Evolutionary conservation across 352 stramenopile genomes (phyloP), one percentile per base, ranked within the genome.

Genomic region (Phytophthora hibernalis): DNA sequence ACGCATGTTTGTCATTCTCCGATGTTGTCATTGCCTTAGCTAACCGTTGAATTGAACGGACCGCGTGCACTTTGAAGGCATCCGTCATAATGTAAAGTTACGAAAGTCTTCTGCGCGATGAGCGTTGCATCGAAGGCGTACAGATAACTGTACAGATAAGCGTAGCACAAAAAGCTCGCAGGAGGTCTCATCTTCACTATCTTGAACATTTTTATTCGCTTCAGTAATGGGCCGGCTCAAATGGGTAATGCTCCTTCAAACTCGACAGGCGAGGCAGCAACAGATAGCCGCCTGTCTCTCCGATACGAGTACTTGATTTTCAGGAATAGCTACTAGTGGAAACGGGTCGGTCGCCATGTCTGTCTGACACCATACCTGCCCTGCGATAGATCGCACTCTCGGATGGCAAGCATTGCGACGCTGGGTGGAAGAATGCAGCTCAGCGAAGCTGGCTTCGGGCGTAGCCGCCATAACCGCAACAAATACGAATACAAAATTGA

Each of bases 61-160:
- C 68, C 8, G 77, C 77, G 16, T 77, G 77, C 20, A 77, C 64
- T 43, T 81, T 65, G 44, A 88, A 80, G 5, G 70, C 74, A 26
- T 74, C 71, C n/a, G 71, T 54, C 40, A 88, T 50, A 16, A 81
- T 24, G 38, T 60, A 31, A 13, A 77, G 44, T 79, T 68, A 15
- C 75, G 58, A 16, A 88, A 74, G 28, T 85, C 72, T 18, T 63
- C 68, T 26, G 68, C 55, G 16, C 48, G 68, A 43, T 70, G 49
- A 8, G 72, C 80, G 30, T 69, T 68, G 72, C 74, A 88, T 22
- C 61, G 68, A 22, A 82, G 53, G 15, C 42, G n/a, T n/a, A 56
- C 50, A 61, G 67, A 44, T 83, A 50, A 11, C 33, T 55, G 37
- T 80, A 68, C 26, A 61, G 35, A 33, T 76, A 66, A 31, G 70